phyloP scores from a whole-genome alignment of 345 rosid genomes.

The Diplotaxis tenuifolia region DNA sequence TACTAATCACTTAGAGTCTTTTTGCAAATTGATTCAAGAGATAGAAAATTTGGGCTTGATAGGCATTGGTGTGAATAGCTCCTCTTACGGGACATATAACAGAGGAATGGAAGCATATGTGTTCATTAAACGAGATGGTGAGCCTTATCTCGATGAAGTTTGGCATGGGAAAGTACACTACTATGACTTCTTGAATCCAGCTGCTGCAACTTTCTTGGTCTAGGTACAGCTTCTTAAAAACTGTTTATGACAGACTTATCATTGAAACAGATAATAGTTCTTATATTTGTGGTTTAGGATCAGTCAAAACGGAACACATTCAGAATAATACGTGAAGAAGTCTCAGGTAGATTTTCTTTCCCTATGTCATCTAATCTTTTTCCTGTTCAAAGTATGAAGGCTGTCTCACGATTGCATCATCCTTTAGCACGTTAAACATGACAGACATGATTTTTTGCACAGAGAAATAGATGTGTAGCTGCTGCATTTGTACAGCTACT shows the following conservation, averaged over 20 bases:
- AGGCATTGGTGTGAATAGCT: conserved; percentile 56
- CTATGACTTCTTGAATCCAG: conserved; percentile 67
- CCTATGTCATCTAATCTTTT: too few species aligned
- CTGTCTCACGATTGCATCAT: background rate
- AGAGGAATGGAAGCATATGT: conserved; percentile 66
- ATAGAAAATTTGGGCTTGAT: background rate
- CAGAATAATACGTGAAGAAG: background rate
- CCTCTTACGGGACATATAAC: conserved; percentile 48
- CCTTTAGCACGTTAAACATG: background rate
- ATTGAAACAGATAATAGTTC: too few species aligned
- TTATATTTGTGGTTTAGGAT: background rate
- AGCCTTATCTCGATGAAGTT: conserved; percentile 59
- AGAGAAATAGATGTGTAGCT: background rate
- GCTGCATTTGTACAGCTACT: background rate
- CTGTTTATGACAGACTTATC: too few species aligned
- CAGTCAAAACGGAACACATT: too few species aligned
- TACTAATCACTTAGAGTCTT: background rate
- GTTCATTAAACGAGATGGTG: conserved; percentile 55
- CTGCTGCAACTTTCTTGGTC: conserved; percentile 38
- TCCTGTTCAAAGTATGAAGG: background rate
- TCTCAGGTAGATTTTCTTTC: background rate
- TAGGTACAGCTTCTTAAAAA: too few species aligned
- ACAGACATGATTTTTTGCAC: background rate
- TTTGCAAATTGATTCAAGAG: background rate
- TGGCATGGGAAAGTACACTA: conserved; percentile 73